These are phyloP conservation scores for Graphilbum sp. DNA, from an alignment of 2,329 filamentous ascomycete genomes.

Conservation along the genomic window DNA sequence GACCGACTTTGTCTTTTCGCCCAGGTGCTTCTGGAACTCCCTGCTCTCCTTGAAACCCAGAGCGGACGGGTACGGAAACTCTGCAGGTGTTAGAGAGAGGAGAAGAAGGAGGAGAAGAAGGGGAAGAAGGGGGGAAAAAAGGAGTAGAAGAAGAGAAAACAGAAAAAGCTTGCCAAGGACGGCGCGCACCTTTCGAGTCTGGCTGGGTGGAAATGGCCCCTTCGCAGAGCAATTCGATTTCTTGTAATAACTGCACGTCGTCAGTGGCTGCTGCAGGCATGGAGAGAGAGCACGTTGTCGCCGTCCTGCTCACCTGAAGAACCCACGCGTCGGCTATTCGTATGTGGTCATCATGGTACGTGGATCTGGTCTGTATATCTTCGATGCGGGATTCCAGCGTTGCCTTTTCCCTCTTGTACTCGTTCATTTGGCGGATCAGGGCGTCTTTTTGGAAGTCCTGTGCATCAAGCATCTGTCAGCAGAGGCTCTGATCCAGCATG, in stretches of 20 bases:
- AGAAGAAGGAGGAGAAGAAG: too few relatives aligned
- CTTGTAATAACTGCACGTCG: conserved; percentile 38
- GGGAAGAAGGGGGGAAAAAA: too few relatives aligned
- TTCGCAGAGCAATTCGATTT: conserved; percentile 43
- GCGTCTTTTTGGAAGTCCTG: conserved; percentile 91
- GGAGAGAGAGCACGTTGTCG: not conserved
- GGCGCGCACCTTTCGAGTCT: conserved; percentile 24
- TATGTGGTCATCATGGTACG: conserved; percentile 83
- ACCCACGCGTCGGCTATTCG: conserved; percentile 88
- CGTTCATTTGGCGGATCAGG: conserved; percentile 92
- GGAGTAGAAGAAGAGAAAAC: too few relatives aligned
- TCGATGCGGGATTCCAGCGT: conserved; percentile 67
- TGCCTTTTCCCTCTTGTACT: conserved; percentile 83
- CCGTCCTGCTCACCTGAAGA: conserved; percentile 59
- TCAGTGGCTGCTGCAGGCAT: too few relatives aligned
- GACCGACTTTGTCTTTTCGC: conserved; percentile 59
- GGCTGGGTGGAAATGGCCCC: conserved; percentile 27
- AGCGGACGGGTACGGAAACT: conserved; percentile 37
- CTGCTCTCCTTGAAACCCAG: conserved; percentile 45
- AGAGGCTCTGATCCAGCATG: not conserved
- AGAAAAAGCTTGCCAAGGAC: too few relatives aligned
- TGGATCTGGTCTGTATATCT: conserved; percentile 60
- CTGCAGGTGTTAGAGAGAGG: too few relatives aligned
- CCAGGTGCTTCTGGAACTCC: conserved; percentile 70
- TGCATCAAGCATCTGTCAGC: conserved; percentile 19